phyloP scores from a whole-genome alignment of 2,329 filamentous ascomycete genomes.

The Fusarium verticillioides region DNA sequence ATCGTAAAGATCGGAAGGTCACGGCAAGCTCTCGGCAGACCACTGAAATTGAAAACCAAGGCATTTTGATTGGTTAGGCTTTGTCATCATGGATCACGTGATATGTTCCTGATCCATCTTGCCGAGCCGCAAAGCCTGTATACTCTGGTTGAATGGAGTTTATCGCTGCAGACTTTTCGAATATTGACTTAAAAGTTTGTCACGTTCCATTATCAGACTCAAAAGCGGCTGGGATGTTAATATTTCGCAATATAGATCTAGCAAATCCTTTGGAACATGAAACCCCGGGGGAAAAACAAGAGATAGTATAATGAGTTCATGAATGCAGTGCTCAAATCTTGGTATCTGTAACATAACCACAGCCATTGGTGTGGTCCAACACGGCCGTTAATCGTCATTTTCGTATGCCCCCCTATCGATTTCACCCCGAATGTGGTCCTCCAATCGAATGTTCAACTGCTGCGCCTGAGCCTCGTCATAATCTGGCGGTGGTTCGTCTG shows the following conservation, averaged over 20 bases:
- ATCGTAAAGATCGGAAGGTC: conserved; percentile 53
- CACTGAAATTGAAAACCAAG: conserved; percentile 55
- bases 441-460: conserved; percentile 66
- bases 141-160: background rate
- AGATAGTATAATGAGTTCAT: conserved; percentile 35
- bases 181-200: background rate
- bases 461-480: conserved; percentile 93
- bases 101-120: background rate
- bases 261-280: conserved; percentile 23
- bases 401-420: conserved; percentile 66
- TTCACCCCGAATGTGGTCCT: conserved; percentile 79
- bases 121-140: conserved; percentile 8
- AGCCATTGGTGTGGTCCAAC: conserved; percentile 29
- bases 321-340: conserved; percentile 38
- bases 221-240: background rate
- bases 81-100: conserved; percentile 11
- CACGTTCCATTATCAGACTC: background rate
- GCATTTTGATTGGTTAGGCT: conserved; percentile 58
- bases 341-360: conserved; percentile 38
- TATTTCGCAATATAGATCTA: conserved; percentile 13
- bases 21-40: conserved; percentile 50
- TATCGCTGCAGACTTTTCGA: background rate
- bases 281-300: conserved; percentile 11
- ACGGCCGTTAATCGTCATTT: conserved; percentile 41
- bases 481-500: conserved; percentile 85